A percentile compares a stretch with the other conserved stretches of the same genome.
phyloP scores from a whole-genome alignment of 2,329 filamentous ascomycete species.

The Gliomastix tumulicola region DNA sequence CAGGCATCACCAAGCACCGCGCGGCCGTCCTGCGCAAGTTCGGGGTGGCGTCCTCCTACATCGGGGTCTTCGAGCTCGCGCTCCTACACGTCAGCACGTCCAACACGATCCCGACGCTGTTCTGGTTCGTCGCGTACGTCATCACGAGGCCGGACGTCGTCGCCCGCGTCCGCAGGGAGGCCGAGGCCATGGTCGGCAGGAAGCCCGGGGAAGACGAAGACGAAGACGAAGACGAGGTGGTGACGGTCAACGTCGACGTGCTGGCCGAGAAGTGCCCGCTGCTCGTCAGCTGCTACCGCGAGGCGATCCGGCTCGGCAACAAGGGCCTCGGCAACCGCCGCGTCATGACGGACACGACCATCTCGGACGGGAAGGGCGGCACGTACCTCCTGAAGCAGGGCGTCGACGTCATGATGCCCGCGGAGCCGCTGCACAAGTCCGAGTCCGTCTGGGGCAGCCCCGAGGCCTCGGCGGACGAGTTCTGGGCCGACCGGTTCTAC shows the following conservation, averaged over 20 bases:
- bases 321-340: constrained; percentile 6
- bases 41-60: constrained; percentile 16
- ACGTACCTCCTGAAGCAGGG: constrained; percentile 16
- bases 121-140: constrained; percentile 25
- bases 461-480: constrained; percentile 2
- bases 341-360: constrained; percentile 27
- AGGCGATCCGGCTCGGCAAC: constrained; percentile 27
- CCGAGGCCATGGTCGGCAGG: constrained; percentile 10
- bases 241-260: constrained; percentile 21
- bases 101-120: constrained; percentile 27
- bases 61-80: constrained; percentile 20
- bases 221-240: too few relatives aligned
- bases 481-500: constrained; percentile 5
- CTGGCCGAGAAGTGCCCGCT: constrained; percentile 31
- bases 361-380: constrained; percentile 9
- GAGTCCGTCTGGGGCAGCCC: constrained; percentile 4
- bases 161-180: constrained; percentile 18
- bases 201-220: neutral
- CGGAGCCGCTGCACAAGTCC: constrained; percentile 3
- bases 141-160: constrained; percentile 16
- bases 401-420: constrained; percentile 6
- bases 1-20: constrained; percentile 18
- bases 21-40: constrained; percentile 15
- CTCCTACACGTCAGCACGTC: constrained; percentile 19
- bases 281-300: constrained; percentile 33